phyloP scores from a whole-genome alignment of 805 yeast species.

The Pichia exigua region DNA sequence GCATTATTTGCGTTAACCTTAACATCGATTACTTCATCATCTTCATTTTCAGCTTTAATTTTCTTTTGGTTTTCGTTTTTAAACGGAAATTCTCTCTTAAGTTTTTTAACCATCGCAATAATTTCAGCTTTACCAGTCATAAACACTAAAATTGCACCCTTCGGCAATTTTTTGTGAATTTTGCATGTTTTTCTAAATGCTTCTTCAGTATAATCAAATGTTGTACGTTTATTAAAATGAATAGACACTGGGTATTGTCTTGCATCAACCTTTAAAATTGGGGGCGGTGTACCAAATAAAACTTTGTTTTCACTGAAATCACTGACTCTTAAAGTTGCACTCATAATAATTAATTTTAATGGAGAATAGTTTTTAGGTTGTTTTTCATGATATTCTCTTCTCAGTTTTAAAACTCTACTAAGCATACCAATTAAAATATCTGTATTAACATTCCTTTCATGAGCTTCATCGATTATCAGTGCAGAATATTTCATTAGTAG shows the following conservation, averaged over 20 bases:
- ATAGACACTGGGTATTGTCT: conserved; percentile 90
- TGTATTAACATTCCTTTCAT: conserved; percentile 92
- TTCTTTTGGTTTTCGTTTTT: conserved; percentile 19
- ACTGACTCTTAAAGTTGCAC: conserved; percentile 89
- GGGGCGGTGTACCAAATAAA: conserved; percentile 70
- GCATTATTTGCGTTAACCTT: conserved; percentile 50
- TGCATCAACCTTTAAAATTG: conserved; percentile 82
- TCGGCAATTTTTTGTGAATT: conserved; percentile 79
- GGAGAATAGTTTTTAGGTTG: conserved; percentile 47
- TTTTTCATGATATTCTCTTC: conserved; percentile 45
- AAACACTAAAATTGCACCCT: conserved; percentile 88
- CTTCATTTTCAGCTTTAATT: conserved; percentile 17
- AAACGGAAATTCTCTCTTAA: conserved; percentile 63
- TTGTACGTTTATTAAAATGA: conserved; percentile 80
- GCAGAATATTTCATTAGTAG: conserved; percentile 75
- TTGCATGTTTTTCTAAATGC: conserved; percentile 79
- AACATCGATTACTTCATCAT: conserved; percentile 35
- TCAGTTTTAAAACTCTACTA: conserved; percentile 71
- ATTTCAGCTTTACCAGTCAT: conserved; percentile 95
- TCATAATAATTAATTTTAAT: conserved; percentile 84
- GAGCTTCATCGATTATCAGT: conserved; percentile 93
- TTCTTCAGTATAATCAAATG: conserved; percentile 74
- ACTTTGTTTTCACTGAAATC: conserved; percentile 81
- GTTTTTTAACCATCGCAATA: conserved; percentile 57
- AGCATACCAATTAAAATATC: conserved; percentile 94